These are phyloP conservation scores for Wickerhamomyces alni DNA, from an alignment of 805 yeast species.

Conservation along the genomic window DNA sequence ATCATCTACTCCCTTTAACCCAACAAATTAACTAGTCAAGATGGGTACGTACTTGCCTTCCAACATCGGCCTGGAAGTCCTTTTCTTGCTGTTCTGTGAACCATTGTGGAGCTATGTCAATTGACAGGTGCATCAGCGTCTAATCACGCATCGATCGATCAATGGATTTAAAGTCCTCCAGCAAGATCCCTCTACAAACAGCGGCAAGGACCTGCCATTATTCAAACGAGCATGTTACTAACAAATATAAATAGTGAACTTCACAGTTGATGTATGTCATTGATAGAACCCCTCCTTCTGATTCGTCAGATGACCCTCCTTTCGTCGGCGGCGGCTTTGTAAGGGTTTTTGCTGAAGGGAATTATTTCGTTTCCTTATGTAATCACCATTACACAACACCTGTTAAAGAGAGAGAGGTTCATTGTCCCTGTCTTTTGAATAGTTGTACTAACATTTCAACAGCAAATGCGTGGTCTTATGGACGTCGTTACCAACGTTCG, in stretches of 20 bases:
- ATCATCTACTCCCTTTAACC: constrained; percentile 8
- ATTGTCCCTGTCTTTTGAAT: too few species aligned
- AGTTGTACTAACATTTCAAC: constrained; percentile 15
- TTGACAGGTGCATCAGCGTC: not conserved
- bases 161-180: too few species aligned
- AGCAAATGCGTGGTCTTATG: constrained; percentile 98
- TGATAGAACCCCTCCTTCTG: too few species aligned
- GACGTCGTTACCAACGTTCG: constrained; percentile 99
- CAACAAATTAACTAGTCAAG: constrained; percentile 17
- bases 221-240: constrained; percentile 9
- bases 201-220: too few species aligned
- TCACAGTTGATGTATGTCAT: constrained; percentile 46
- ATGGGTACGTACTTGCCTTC: constrained; percentile 20
- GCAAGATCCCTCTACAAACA: too few species aligned
- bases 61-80: not conserved
- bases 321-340: too few species aligned
- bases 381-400: not conserved
- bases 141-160: not conserved
- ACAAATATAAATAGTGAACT: constrained; percentile 33
- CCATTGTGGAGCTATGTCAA: too few species aligned
- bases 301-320: not conserved
- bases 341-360: not conserved
- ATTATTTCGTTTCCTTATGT: not conserved
- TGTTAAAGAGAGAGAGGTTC: too few species aligned
- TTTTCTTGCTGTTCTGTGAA: not conserved